Conservation (phyloP, 2,329 filamentous ascomycete species). For the Eutypella sp. region DNA sequence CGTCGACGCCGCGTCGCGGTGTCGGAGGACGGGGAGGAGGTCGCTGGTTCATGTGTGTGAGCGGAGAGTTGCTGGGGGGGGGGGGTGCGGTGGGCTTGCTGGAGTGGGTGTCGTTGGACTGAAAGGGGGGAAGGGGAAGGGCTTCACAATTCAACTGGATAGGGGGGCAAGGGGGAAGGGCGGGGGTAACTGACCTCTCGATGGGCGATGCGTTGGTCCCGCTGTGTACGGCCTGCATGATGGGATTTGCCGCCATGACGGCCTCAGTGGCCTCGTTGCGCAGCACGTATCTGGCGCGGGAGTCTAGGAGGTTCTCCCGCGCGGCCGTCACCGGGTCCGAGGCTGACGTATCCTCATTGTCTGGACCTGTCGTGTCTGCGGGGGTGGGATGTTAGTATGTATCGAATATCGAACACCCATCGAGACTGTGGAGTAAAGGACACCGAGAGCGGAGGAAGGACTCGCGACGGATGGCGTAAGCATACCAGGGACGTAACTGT, state of each 20-base stretch:
- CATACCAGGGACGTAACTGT: conserved; percentile 32
- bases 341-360: too few species aligned
- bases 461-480: too few species aligned
- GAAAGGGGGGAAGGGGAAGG: neutral
- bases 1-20: conserved; percentile 63
- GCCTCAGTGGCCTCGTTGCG: conserved; percentile 64
- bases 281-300: conserved; percentile 64
- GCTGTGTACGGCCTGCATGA: conserved; percentile 71
- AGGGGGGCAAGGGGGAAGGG: neutral
- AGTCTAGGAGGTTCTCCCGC: conserved; percentile 63
- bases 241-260: conserved; percentile 67
- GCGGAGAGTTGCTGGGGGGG: conserved; percentile 41
- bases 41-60: conserved; percentile 41
- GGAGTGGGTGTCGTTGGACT: neutral
- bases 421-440: too few species aligned
- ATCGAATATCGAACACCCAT: too few species aligned
- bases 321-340: conserved; percentile 42
- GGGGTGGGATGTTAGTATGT: too few species aligned
- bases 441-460: too few species aligned
- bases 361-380: too few species aligned
- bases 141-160: neutral
- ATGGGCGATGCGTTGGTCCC: conserved; percentile 58
- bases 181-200: conserved; percentile 54
- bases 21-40: conserved; percentile 60
- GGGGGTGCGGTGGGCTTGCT: conserved; percentile 2